These are phyloP conservation scores for Clohesyomyces aquaticus DNA, from an alignment of 495 filamentous ascomycete species.

Conservation along the genomic window DNA sequence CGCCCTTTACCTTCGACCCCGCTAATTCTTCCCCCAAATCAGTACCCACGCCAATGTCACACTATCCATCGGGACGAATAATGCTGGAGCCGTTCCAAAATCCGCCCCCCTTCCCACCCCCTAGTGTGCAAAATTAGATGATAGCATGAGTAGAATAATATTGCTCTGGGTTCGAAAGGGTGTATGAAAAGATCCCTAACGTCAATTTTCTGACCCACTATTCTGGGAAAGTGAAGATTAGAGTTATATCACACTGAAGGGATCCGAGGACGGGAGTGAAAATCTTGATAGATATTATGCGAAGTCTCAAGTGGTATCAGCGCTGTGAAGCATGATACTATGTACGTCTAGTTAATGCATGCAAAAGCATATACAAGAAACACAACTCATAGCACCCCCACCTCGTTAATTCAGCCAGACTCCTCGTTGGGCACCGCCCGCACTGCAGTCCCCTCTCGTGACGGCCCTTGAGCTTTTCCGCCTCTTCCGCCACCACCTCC, in stretches of 20 bases:
- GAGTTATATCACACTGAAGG: background rate
- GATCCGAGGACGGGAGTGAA: background rate
- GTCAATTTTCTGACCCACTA: no score
- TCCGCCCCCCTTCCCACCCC: no score
- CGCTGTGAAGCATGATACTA: background rate
- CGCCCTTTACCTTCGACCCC: no score
- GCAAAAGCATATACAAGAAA: background rate
- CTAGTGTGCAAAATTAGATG: background rate
- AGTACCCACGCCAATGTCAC: no score
- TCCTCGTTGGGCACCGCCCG: background rate
- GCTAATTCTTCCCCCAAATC: no score
- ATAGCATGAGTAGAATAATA: background rate
- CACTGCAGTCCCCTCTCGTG: conserved; percentile 8
- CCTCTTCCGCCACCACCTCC: conserved; percentile 21
- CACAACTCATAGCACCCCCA: no score
- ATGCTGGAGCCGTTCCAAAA: no score
- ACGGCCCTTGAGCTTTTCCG: conserved; percentile 15
- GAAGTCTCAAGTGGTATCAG: background rate
- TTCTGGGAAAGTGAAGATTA: no score
- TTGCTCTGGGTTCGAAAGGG: background rate
- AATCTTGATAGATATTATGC: background rate
- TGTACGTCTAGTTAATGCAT: background rate
- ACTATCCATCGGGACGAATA: no score
- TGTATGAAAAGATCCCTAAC: background rate
- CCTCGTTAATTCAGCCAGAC: no score